Percentiles rank a stretch among this genome's conserved stretches.
phyloP scores from a whole-genome alignment of 345 rosid genomes.

The Gossypium raimondii region DNA sequence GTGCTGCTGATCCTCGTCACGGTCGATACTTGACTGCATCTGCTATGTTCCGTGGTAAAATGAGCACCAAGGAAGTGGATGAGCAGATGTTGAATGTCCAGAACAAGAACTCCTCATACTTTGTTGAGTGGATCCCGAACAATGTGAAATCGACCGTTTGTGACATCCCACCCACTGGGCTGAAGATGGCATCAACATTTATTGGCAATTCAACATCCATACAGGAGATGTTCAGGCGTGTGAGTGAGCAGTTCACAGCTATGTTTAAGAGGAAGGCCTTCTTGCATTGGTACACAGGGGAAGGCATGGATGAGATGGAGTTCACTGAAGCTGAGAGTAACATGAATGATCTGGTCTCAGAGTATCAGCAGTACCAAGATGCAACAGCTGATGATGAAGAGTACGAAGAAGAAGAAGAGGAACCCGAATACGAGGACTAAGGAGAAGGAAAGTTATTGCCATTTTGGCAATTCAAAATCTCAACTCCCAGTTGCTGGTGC shows the following conservation, averaged over 20 bases:
- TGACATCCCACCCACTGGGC: conserved; percentile 68
- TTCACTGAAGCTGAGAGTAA: conserved; percentile 70
- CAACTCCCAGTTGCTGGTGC: conserved; percentile 12
- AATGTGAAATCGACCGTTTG: conserved; percentile 75
- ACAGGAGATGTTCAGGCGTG: conserved; percentile 76
- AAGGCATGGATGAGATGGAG: conserved; percentile 76
- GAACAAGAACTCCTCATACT: conserved; percentile 65
- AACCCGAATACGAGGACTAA: conserved; percentile 17
- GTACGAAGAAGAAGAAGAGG: conserved; percentile 49
- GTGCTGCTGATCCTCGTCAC: conserved; percentile 73
- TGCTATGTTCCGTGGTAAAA: conserved; percentile 72
- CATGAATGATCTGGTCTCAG: conserved; percentile 73
- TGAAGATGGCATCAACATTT: conserved; percentile 69
- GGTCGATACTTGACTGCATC: conserved; percentile 71
- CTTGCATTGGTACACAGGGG: conserved; percentile 69
- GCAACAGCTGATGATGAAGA: conserved; percentile 71
- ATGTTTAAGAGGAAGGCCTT: conserved; percentile 77
- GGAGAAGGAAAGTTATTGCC: not conserved
- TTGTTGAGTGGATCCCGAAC: conserved; percentile 70
- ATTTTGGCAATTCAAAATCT: not conserved
- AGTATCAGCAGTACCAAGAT: conserved; percentile 80
- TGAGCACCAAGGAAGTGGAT: conserved; percentile 79
- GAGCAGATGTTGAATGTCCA: conserved; percentile 69
- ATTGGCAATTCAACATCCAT: conserved; percentile 70
- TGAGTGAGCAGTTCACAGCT: conserved; percentile 69